Evolutionary conservation across 2,329 filamentous ascomycete species (phyloP), one percentile per base, ranked within the genome.

Genomic region (Alternaria metachromatica): DNA sequence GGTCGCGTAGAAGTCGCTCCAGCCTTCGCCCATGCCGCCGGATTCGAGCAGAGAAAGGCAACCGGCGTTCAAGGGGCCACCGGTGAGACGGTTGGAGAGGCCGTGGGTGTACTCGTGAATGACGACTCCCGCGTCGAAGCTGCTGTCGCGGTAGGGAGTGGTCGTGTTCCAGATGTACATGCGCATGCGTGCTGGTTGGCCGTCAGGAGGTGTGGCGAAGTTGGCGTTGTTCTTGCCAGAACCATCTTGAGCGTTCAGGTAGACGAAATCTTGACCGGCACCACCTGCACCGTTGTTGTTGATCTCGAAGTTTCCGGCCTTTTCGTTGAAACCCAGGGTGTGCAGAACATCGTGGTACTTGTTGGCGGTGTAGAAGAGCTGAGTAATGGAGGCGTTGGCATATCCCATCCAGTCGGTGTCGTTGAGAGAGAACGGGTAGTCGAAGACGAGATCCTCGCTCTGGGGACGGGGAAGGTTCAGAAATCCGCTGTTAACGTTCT

Each of bases 321-420:
- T 74, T 75, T 89, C 87, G 37, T 80, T 85, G 76, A 89, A 89
- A 6, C 87, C 87, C 0, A 89, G 83, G 6, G 79, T 72, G 68
- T 89, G 85, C 10, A 89, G 81, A 0, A 89, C 73, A 60, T 89
- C 88, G 69, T 89, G 87, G 76, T 86, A 89, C 33, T 80, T 82
- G 80, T 89, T 89, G 33, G 83, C 81, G 0, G 86, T 88, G 80
- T 89, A 89, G 78, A 88, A 89, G 6, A 89, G 82, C 76, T 89
- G 87, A 0, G 86, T 84, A 55, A 87, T 80, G 0, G 87, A 87
- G 2, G 86, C 86, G 50, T 88, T 84, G 5, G 79, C 76, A 73
- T 89, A 89, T 1, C 43, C 60, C 33, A 68, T 60, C 51, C 55
- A 72, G 49, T 78, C 68, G 20, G 67, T 68, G 25, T 72, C 67